Percentiles rank a stretch among this genome's conserved stretches.
These are phyloP conservation scores for Artemisia tridentata DNA, from an alignment of 129 eudicot species.

Conservation along the genomic window DNA sequence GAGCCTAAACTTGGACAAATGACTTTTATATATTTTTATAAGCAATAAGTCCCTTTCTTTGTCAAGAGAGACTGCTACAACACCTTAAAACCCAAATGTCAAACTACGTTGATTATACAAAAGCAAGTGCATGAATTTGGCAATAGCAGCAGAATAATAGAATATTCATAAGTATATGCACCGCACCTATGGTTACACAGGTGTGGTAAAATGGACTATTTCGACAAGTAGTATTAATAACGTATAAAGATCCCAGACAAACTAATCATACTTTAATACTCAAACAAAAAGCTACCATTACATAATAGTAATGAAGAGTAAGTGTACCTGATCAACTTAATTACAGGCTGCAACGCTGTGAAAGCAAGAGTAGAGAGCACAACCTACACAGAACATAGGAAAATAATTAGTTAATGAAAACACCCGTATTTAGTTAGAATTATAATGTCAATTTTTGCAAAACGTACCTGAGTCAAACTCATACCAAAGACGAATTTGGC, in stretches of 20 bases:
- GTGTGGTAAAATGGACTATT: too few relatives aligned
- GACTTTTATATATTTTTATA: not conserved
- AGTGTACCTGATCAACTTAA: too few relatives aligned
- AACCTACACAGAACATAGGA: slow-evolving; percentile 53
- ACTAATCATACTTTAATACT: too few relatives aligned
- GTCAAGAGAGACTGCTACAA: slow-evolving; percentile 10
- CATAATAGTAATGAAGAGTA: too few relatives aligned
- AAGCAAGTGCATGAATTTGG: slow-evolving; percentile 12
- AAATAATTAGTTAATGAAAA: slow-evolving; percentile 18
- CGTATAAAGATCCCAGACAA: too few relatives aligned
- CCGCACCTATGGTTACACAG: not conserved
- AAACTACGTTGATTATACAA: not conserved
- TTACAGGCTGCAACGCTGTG: slow-evolving; percentile 52
- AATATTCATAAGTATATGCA: not conserved
- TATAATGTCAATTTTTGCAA: not conserved
- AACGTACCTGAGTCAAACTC: slow-evolving; percentile 83
- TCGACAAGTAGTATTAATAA: too few relatives aligned
- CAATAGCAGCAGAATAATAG: slow-evolving; percentile 1
- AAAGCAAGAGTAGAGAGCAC: slow-evolving; percentile 87
- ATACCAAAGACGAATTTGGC: slow-evolving; percentile 94
- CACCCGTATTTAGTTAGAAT: not conserved
- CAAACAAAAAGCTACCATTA: too few relatives aligned
- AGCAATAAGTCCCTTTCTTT: slow-evolving; percentile 22
- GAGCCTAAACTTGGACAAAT: slow-evolving; percentile 17
- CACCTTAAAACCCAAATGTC: slow-evolving; percentile 6